Base-by-base conservation (phyloP, 2,329 filamentous ascomycete genomes). In the Atkinsonella hypoxylon region DNA sequence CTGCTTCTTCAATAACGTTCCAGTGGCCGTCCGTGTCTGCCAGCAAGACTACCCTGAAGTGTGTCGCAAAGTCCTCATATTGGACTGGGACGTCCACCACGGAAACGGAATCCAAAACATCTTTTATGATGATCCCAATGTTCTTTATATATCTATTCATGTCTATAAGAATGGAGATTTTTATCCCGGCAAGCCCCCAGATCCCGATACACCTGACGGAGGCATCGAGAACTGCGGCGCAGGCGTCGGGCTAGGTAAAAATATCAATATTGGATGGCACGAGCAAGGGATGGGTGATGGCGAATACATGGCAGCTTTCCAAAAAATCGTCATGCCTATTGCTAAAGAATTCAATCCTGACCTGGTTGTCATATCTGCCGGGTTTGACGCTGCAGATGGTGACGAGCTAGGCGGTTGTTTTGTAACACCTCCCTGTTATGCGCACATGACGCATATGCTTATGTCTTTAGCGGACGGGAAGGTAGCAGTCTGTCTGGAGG, bases 381-480 rank as follows among this genome's bases (percentile, higher is more conserved):
- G 93, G 0, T 98, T 98, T 59, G 93, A 98, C 65, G 93, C 93
- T 15, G 93, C 93, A 0, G 87, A 87, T 56, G 93, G 93, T 12
- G 93, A 98, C 65, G 84, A 93, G 62, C 77, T 98, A 1, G 93
- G 93, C 47, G 89, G 87, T 32, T 98, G 93, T 64, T 91, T 89
- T 61, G 93, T 98, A 5, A 85, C 89, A 1, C 93, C 93, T 0
- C 71, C 82, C 4, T 95, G 93, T 63, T 98, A 97, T 64, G 88
- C 90, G 13, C 91, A 98, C 63, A 97, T 98, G 93, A 97, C 93
- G 15, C 89, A 96, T 63, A 96, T 97, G 91, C 79, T 98, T 45
- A 97, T 96, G 90, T 89, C 88, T 2, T 75, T 98, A 18, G 91
- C 93, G 0, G 77, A 83, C 43, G 93, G 93, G 30, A 95, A 90